These are phyloP conservation scores for Triangularia verruculosa DNA, from an alignment of 2,329 filamentous ascomycete genomes.

Conservation along the genomic window DNA sequence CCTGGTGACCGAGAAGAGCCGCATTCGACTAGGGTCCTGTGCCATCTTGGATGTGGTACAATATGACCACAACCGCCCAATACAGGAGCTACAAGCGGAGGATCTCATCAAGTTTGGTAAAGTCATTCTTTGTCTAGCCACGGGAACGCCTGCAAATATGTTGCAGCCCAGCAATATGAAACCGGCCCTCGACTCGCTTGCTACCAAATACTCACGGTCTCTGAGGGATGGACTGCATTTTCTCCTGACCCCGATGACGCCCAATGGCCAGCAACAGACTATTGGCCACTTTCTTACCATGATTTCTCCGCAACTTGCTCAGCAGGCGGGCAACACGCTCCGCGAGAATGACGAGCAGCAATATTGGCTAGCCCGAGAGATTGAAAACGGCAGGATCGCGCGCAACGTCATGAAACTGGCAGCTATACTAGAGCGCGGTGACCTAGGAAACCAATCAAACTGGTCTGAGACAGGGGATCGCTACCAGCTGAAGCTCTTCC, in stretches of 20 bases:
- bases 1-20: constrained; percentile 84
- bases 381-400: constrained; percentile 85
- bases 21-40: constrained; percentile 83
- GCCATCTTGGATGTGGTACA: constrained; percentile 87
- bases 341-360: constrained; percentile 74
- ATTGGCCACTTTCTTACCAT: constrained; percentile 77
- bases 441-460: constrained; percentile 70
- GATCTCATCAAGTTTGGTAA: constrained; percentile 83
- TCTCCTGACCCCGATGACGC: constrained; percentile 62
- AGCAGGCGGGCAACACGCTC: constrained; percentile 73
- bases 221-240: constrained; percentile 77
- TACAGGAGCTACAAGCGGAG: constrained; percentile 79
- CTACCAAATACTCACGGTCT: constrained; percentile 70
- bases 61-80: constrained; percentile 57
- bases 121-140: constrained; percentile 78
- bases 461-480: constrained; percentile 94
- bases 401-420: constrained; percentile 80
- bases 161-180: constrained; percentile 55
- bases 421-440: constrained; percentile 83
- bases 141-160: constrained; percentile 50
- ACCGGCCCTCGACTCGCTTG: constrained; percentile 71
- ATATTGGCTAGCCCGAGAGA: constrained; percentile 70
- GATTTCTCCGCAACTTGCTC: constrained; percentile 74
- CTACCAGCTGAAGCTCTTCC: constrained; percentile 90
- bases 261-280: constrained; percentile 59